Conservation (phyloP, 306 rosid species). For the Rosa rugosa region DNA sequence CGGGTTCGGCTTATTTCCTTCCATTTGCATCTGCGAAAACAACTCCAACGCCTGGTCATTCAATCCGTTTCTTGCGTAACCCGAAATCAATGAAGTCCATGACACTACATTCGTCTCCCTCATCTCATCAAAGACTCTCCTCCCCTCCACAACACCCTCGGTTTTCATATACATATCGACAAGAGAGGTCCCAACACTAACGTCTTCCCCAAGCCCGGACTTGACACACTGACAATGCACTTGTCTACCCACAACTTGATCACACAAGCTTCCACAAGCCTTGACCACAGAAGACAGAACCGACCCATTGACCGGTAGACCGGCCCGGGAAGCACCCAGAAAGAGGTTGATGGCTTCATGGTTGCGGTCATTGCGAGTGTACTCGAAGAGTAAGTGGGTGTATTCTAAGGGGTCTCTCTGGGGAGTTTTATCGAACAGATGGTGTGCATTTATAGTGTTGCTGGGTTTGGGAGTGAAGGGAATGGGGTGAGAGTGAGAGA, state of each 20-base stretch:
- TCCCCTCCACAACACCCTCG: conserved; percentile 49
- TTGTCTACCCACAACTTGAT: conserved; percentile 57
- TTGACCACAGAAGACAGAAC: conserved; percentile 59
- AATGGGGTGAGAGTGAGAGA: background rate
- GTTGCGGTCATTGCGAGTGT: conserved; percentile 43
- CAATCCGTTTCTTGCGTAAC: conserved; percentile 55
- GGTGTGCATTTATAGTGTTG: too few species aligned
- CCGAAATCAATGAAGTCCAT: conserved; percentile 76
- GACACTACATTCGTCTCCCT: conserved; percentile 63
- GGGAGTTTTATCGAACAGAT: too few species aligned
- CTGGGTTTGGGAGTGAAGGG: too few species aligned
- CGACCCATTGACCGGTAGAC: conserved; percentile 39
- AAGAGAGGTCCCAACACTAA: conserved; percentile 73
- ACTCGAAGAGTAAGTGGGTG: conserved; percentile 50
- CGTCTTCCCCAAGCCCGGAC: conserved; percentile 51
- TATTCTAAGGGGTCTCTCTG: conserved; percentile 24
- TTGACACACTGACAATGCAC: conserved; percentile 70
- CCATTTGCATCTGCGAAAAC: conserved; percentile 51
- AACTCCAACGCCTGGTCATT: conserved; percentile 38
- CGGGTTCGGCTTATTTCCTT: conserved; percentile 57
- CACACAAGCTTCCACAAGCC: conserved; percentile 49
- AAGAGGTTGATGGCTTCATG: conserved; percentile 49
- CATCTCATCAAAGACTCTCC: conserved; percentile 76
- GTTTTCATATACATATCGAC: conserved; percentile 90
- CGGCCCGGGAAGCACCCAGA: conserved; percentile 35